Percentiles rank a stretch among this genome's conserved stretches.
Conservation (phyloP, 805 yeast genomes). For the Naumovozyma castellii region DNA sequence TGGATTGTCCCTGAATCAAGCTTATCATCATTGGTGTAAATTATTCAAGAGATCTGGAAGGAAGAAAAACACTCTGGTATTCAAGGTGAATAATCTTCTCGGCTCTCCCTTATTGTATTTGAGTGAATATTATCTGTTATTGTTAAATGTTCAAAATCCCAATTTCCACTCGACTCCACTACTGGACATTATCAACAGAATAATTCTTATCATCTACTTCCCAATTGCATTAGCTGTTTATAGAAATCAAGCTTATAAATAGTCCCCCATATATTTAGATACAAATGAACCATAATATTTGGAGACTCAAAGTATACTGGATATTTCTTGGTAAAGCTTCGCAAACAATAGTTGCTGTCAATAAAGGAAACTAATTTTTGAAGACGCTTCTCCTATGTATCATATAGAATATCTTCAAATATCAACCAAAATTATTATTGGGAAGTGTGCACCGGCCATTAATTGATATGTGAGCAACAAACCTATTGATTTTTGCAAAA, state of each 20-base stretch:
- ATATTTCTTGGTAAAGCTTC: no score
- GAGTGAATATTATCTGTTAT: conserved; percentile 25
- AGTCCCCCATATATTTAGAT: no score
- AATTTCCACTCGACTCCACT: conserved; percentile 19
- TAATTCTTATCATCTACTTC: conserved; percentile 18
- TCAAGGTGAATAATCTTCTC: conserved; percentile 16
- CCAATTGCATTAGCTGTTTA: conserved; percentile 21
- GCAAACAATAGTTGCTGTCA: no score
- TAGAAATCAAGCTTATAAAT: conserved; percentile 8
- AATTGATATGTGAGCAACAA: no score
- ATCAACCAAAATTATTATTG: no score
- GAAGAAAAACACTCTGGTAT: conserved; percentile 7
- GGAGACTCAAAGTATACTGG: no score
- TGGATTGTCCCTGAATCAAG: conserved; percentile 18
- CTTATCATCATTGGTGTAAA: conserved; percentile 22
- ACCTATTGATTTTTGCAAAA: no score
- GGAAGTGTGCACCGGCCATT: no score
- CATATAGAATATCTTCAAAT: no score
- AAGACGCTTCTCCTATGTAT: no score
- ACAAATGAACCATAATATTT: no score
- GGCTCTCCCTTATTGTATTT: conserved; percentile 20
- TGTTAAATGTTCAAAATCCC: conserved; percentile 21
- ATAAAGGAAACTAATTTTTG: no score
- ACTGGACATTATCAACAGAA: conserved; percentile 19
- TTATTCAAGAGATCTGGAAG: conserved; percentile 15